Conservation (phyloP, 306 rosid genomes). For the Medicago arabica region DNA sequence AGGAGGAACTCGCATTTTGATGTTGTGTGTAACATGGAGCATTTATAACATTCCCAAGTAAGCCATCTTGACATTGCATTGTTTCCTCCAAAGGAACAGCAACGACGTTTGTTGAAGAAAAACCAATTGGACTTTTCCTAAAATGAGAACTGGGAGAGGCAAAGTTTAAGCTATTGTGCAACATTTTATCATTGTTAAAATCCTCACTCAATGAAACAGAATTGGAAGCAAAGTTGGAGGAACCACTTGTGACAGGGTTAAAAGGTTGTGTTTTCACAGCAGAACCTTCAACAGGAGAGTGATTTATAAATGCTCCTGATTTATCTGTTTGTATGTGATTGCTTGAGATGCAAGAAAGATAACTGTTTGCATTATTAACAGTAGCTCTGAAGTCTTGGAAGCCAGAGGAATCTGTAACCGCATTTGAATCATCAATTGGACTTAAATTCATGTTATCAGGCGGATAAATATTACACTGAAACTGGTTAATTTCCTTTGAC, state of each 20-base stretch:
- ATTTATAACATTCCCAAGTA: constrained; percentile 58
- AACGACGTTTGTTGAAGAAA: not conserved
- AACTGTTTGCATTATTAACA: not conserved
- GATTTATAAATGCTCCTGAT: constrained; percentile 47
- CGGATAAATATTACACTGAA: constrained; percentile 49
- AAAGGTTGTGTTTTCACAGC: constrained; percentile 46
- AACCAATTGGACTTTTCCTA: not conserved
- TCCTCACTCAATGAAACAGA: not conserved
- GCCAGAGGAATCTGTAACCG: not conserved
- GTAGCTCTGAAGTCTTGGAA: not conserved
- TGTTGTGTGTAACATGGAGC: constrained; percentile 19
- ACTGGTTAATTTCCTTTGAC: constrained; percentile 48
- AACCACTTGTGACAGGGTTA: constrained; percentile 45
- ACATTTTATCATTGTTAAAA: not conserved
- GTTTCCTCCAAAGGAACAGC: not conserved
- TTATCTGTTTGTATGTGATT: constrained; percentile 40
- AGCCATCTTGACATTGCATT: constrained; percentile 48
- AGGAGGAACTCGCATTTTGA: not conserved
- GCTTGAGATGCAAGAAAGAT: not conserved
- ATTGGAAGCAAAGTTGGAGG: constrained; percentile 36
- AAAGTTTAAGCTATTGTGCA: not conserved
- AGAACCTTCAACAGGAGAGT: constrained; percentile 45
- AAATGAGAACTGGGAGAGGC: not conserved
- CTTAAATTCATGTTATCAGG: constrained; percentile 44
- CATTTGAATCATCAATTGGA: constrained; percentile 34